phyloP scores from a whole-genome alignment of 129 eudicot species.

The Artemisia annua region DNA sequence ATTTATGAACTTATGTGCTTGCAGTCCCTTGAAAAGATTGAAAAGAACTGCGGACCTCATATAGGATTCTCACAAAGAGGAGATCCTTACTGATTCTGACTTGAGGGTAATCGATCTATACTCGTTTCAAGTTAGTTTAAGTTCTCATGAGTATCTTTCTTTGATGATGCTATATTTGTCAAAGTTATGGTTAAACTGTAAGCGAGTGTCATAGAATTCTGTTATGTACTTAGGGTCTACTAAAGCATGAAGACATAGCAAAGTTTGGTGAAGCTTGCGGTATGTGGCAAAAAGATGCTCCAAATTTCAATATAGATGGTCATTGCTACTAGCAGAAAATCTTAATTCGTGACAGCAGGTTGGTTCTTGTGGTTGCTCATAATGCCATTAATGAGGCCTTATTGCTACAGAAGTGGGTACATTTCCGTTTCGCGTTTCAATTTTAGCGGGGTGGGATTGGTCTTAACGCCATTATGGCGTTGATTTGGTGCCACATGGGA shows the following conservation, averaged over 20 bases:
- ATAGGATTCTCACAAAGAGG: slow-evolving; percentile 67
- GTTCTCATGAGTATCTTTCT: slow-evolving; percentile 26
- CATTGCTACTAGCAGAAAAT: slow-evolving; percentile 31
- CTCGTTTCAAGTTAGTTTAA: slow-evolving; percentile 84
- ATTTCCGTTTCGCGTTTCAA: too few relatives aligned
- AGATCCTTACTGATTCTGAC: slow-evolving; percentile 71
- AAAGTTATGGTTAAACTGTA: not conserved
- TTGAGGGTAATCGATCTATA: slow-evolving; percentile 85
- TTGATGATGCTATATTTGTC: slow-evolving; percentile 11
- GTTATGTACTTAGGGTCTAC: slow-evolving; percentile 65
- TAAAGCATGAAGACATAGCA: slow-evolving; percentile 88
- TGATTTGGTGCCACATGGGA: too few relatives aligned
- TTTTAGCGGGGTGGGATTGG: too few relatives aligned
- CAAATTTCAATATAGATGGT: slow-evolving; percentile 82
- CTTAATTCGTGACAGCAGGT: too few relatives aligned
- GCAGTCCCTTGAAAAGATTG: too few relatives aligned
- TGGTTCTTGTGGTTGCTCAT: too few relatives aligned
- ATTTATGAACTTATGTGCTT: too few relatives aligned
- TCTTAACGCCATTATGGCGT: too few relatives aligned
- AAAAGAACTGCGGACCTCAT: too few relatives aligned
- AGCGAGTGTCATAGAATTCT: not conserved
- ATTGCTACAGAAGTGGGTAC: too few relatives aligned
- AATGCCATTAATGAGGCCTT: too few relatives aligned
- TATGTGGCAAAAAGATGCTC: slow-evolving; percentile 84
- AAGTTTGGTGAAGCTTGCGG: slow-evolving; percentile 69